phyloP scores from a whole-genome alignment of 2,329 filamentous ascomycete species.

The Harringtonia lauricola region DNA sequence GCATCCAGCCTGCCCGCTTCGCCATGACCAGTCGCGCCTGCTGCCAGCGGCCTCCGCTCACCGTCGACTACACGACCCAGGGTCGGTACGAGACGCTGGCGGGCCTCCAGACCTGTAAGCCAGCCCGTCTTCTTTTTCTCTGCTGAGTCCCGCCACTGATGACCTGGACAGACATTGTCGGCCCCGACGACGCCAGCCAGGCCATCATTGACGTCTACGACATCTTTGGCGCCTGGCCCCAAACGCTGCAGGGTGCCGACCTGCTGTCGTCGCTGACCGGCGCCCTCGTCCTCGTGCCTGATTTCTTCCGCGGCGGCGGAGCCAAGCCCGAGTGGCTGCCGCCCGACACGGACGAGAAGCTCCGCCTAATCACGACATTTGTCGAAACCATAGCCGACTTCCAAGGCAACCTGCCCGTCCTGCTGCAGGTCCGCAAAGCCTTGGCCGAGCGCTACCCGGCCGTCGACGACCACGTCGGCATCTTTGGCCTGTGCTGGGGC shows the following conservation, averaged over 20 bases:
- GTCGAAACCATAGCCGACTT: constrained; percentile 18
- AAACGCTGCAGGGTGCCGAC: constrained; percentile 38
- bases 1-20: too few species aligned
- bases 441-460: constrained; percentile 21
- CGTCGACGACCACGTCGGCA: constrained; percentile 28
- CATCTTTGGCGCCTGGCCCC: constrained; percentile 32
- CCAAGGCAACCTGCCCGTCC: constrained; percentile 15
- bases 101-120: constrained; percentile 30
- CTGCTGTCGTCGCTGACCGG: constrained; percentile 25
- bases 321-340: constrained; percentile 24
- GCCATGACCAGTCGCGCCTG: constrained; percentile 18
- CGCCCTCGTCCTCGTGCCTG: constrained; percentile 28
- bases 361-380: constrained; percentile 7
- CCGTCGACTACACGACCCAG: constrained; percentile 26
- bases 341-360: constrained; percentile 32
- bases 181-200: constrained; percentile 20
- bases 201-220: constrained; percentile 36
- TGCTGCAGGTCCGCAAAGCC: constrained; percentile 21
- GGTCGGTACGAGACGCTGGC: constrained; percentile 28
- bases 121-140: not conserved
- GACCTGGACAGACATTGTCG: constrained; percentile 21
- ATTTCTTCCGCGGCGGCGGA: constrained; percentile 26
- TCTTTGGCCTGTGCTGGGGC: constrained; percentile 40
- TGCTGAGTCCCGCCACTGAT: too few species aligned
- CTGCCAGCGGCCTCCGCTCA: constrained; percentile 23